Evolutionary conservation across 768 basidiomycete genomes (phyloP), one percentile per base, ranked within the genome.

Genomic region (Tricholoma saponaceum): DNA sequence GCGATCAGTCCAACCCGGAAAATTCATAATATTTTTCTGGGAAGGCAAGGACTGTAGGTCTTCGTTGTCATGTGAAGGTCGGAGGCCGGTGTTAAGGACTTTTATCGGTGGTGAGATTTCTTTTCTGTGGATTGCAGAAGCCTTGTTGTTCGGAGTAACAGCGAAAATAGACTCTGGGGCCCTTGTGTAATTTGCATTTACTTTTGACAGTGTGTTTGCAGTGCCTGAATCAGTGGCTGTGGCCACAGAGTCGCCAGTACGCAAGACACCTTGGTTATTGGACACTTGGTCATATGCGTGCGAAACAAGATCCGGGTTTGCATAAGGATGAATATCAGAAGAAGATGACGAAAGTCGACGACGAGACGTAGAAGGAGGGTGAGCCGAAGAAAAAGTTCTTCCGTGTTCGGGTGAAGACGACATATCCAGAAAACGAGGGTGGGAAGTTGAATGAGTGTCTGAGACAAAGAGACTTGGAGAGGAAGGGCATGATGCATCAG

Each of bases 261-360:
- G 76, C 30, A 66, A 58, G 20, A 82, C 66, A 51, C 67, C 65
- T 43, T 72, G 65, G 12, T 69, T 68, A 30, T 66, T 60, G 39
- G 71, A 65, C 35, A 71, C 67, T 67, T 64, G 62, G 50, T 74
- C 73, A 46, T 74, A 63, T 55, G 76, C 67, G 51, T 73, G 69
- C 35, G 72, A 72, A 30, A 80, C 81, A 46, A 89, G 73, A 60
- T 90, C 86, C 7, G 90, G 89, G 63, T 92, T 90, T 53, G 90
- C 90, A 67, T 90, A 92, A 25, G 90, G 90, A 72, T 92, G 90
- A 37, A 80, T 65, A 37, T 67, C 74, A 58, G 73, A 74, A 41
- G 67, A 65, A 57, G 67, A 70, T 61, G 66, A 64, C 51, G 52
- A 35, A 1, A 26, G 26, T 55, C 56, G 58, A 59, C 49, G 39